phyloP scores from a whole-genome alignment of 176 grass and related monocot species.

The Triticum urartu region DNA sequence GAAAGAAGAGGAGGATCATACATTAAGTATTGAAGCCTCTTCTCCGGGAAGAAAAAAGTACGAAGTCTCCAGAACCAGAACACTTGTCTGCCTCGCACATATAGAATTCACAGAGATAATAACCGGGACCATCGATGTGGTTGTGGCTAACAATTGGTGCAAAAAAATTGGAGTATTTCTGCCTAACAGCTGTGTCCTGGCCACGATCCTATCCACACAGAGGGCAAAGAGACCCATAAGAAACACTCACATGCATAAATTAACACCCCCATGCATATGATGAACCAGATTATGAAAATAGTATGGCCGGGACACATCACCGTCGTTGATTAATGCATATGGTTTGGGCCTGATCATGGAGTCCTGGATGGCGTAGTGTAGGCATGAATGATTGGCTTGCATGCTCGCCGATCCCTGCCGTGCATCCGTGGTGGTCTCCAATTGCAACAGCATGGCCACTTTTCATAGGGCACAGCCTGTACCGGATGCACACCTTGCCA shows the following conservation, averaged over 20 bases:
- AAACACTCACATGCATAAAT: neutral
- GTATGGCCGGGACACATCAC: neutral
- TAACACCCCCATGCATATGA: neutral
- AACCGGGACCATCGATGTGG: neutral
- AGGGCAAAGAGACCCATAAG: neutral
- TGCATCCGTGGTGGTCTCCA: conserved; percentile 38
- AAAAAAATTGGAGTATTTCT: neutral
- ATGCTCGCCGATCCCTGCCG: neutral
- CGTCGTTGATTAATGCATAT: neutral
- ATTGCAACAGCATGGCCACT: conserved; percentile 15
- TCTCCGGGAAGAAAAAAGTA: too few species aligned
- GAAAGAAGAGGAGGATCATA: neutral
- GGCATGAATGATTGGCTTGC: conserved; percentile 28
- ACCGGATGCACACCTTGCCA: neutral
- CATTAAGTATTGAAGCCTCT: neutral
- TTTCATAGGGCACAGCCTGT: conserved; percentile 24
- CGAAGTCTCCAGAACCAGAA: neutral
- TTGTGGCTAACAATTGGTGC: neutral
- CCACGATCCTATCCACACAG: conserved; percentile 13
- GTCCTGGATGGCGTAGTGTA: neutral
- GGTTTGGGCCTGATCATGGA: neutral
- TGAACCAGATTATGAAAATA: neutral
- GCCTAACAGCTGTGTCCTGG: conserved; percentile 21
- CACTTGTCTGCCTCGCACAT: neutral
- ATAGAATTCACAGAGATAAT: neutral